Base-by-base conservation (phyloP, 495 filamentous ascomycete species). In the Jackrogersella minutella region DNA sequence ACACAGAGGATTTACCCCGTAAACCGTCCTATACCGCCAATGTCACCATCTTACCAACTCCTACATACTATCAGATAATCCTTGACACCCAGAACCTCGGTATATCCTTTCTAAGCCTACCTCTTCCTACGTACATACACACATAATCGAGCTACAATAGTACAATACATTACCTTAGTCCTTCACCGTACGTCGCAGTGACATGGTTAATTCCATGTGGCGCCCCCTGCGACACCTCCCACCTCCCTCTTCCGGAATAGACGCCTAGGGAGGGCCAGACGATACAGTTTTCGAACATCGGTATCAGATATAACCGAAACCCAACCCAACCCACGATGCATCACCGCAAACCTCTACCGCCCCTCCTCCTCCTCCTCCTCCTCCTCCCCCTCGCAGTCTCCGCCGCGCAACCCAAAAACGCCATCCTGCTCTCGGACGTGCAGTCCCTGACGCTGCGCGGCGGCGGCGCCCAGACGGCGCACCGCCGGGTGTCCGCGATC, bases 351-450 rank as follows among this genome's bases (percentile, higher is more conserved):
- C 46, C 14, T 30, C 16, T 3, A 30, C 55, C 69, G 46, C 39
- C 76, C 77, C 74, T 67, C 66, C 34, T 71, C 47, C n/a, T 5
- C 47, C 36, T 17, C 47, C 82, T 77, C 36, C 64, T 77, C 39
- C 62, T 74, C 52, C 66, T 84, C 43, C 70, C 75, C 21, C 30
- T 68, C 63, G 34, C 70, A 51, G 31, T 81, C 37, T 58, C 69
- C 44, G 28, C 78, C 65, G 39, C 28, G 17, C 61, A 73, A 60
- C 77, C 74, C 64, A 82, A 76, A 72, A 81, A 79, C 68, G 83
- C 81, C 67, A 85, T 96, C 62, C 87, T 93, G 2, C 87, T 97
- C 51, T 93, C 91, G 3, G 80, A 86, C 54, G 87, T 99, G 40
- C 82, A 91, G 61, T 81, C 87, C 50, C 84, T 99, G 1, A 99